Base-by-base conservation (phyloP, 2,329 filamentous ascomycete genomes). In the Alternaria incomplexa region DNA sequence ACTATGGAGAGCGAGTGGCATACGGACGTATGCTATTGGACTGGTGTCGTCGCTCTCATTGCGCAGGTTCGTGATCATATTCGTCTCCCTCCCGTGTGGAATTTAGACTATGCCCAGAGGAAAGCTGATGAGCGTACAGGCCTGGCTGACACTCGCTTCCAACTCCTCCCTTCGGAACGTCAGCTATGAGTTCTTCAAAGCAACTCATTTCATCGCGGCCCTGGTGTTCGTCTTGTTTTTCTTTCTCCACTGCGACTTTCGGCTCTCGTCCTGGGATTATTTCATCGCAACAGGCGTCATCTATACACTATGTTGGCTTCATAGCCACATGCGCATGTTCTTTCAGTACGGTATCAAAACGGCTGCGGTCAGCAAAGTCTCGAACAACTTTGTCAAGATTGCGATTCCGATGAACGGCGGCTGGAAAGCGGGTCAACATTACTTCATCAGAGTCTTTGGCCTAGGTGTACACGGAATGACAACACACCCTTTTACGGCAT, bases 171-270 rank as follows among this genome's bases (percentile, higher is more conserved):
- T 40, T 40, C 56, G 86, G 5, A 84, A 85, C 56, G 80, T 83
- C 1, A 85, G 79, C 66, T 89, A 89, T 71, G 87, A 90, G 65
- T 86, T 87, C 69, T 89, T 89, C 83, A 89, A 89, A 67, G 81
- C 81, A 4, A 83, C 85, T 0, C 87, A 89, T 68, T 83, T 85
- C 62, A 60, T 86, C 20, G 82, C 83, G 4, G 86, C 84, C 0
- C 65, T 86, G 4, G 67, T 87, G 2, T 89, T 89, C 67, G 77
- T 88, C 17, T 53, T 89, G 9, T 87, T 88, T 70, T 85, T 89
- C 74, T 89, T 89, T 76, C 80, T 88, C 55, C 87, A 89, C 75
- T 89, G 87, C 71, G 83, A 86, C 71, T 85, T 83, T 73, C 81
- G 51, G 46, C 44, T 61, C 10, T 51, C 47, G 11, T 26, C 56